Evolutionary conservation across 192 early-diverging fungal species (phyloP).

Genomic region (Gaertneriomyces semiglobifer): DNA sequence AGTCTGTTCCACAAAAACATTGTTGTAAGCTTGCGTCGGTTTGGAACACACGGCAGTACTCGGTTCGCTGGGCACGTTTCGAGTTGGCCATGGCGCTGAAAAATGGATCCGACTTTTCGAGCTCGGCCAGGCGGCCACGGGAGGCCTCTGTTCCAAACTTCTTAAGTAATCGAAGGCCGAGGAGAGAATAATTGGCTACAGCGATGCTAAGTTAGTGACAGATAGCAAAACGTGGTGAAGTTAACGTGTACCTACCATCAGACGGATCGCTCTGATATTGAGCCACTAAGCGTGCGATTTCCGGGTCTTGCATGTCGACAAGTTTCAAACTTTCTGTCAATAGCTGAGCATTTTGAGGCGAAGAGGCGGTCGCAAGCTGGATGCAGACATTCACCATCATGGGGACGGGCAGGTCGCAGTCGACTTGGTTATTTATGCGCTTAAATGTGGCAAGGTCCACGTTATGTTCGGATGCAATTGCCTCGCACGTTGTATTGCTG

Average conservation of each 20-base stretch:
- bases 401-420: background rate
- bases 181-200: constrained; percentile 1
- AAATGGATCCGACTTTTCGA: background rate
- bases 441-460: background rate
- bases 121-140: background rate
- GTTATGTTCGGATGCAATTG: background rate
- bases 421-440: background rate
- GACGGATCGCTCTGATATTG: background rate
- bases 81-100: background rate
- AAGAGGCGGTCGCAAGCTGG: background rate
- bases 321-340: background rate
- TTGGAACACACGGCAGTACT: background rate
- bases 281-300: background rate
- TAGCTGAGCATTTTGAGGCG: constrained; percentile 1
- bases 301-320: background rate
- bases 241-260: background rate
- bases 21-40: background rate
- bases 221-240: background rate
- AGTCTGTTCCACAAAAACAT: background rate
- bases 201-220: background rate
- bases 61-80: background rate
- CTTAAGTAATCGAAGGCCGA: background rate
- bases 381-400: constrained; percentile 1
- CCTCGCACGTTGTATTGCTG: background rate
- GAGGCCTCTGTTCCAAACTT: background rate